phyloP scores from a whole-genome alignment of 2,329 filamentous ascomycete species.

The Fusarium cyanostomum region DNA sequence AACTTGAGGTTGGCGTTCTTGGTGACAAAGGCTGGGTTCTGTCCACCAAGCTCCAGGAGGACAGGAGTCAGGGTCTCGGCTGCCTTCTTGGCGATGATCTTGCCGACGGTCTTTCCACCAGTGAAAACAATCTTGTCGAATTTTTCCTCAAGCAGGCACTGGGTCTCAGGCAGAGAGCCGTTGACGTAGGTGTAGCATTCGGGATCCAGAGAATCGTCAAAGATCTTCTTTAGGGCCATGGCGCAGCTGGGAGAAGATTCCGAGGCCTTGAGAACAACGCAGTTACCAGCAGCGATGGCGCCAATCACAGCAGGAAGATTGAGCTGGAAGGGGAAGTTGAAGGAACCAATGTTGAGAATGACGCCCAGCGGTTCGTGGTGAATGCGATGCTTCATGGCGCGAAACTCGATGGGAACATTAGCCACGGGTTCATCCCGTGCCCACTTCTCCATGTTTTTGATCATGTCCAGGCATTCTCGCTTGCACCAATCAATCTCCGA shows the following conservation, averaged over 20 bases:
- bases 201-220: slow-evolving; percentile 79
- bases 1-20: slow-evolving; percentile 81
- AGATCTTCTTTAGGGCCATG: slow-evolving; percentile 80
- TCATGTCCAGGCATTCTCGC: slow-evolving; percentile 82
- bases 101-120: slow-evolving; percentile 79
- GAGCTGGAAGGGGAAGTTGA: slow-evolving; percentile 92
- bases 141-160: slow-evolving; percentile 82
- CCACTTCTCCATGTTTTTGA: slow-evolving; percentile 82
- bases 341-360: slow-evolving; percentile 87
- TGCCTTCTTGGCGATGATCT: slow-evolving; percentile 89
- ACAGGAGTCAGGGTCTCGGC: slow-evolving; percentile 89
- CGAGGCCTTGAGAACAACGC: slow-evolving; percentile 88
- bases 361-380: slow-evolving; percentile 88
- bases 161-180: slow-evolving; percentile 82
- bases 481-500: slow-evolving; percentile 81
- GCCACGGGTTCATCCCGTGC: slow-evolving; percentile 80
- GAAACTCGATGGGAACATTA: slow-evolving; percentile 75
- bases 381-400: slow-evolving; percentile 76
- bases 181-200: slow-evolving; percentile 82
- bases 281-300: slow-evolving; percentile 92
- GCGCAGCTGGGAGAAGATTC: slow-evolving; percentile 82
- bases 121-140: slow-evolving; percentile 99
- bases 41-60: slow-evolving; percentile 87
- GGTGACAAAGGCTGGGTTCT: slow-evolving; percentile 92
- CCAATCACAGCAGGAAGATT: slow-evolving; percentile 82